Evolutionary conservation across 2,329 filamentous ascomycete species (phyloP).

Genomic region (Penicillium sp.): DNA sequence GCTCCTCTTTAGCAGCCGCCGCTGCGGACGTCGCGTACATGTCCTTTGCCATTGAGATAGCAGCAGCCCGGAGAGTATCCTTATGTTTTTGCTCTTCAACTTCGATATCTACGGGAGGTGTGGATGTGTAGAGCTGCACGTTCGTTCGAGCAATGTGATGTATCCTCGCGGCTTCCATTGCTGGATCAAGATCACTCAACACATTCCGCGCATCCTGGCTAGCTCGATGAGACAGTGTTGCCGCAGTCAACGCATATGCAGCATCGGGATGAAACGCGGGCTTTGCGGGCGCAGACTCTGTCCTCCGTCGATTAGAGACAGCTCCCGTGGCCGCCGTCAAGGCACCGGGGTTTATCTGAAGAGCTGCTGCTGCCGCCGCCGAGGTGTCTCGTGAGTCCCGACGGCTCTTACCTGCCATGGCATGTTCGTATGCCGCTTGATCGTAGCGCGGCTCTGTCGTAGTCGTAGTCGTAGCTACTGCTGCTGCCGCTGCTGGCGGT

Average conservation of each 20-base stretch:
- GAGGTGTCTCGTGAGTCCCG: constrained; percentile 39
- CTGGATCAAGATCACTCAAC: constrained; percentile 40
- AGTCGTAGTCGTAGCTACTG: neutral
- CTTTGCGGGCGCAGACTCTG: constrained; percentile 57
- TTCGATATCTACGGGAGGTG: constrained; percentile 68
- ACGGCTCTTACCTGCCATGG: neutral
- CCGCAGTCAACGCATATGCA: constrained; percentile 62
- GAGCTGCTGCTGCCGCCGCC: constrained; percentile 33
- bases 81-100: constrained; percentile 68
- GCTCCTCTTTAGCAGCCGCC: constrained; percentile 26
- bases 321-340: constrained; percentile 73
- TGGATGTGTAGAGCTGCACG: constrained; percentile 74
- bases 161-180: constrained; percentile 57
- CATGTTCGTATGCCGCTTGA: constrained; percentile 62
- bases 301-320: constrained; percentile 61
- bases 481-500: constrained; percentile 4
- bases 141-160: constrained; percentile 64
- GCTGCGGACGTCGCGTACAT: constrained; percentile 66
- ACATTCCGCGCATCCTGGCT: constrained; percentile 37
- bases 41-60: constrained; percentile 81
- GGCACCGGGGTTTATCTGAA: constrained; percentile 59
- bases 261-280: constrained; percentile 49
- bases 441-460: constrained; percentile 18
- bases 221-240: constrained; percentile 60
- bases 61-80: constrained; percentile 73